phyloP scores from a whole-genome alignment of 805 yeast species.

The Debaryomyces castellii region DNA sequence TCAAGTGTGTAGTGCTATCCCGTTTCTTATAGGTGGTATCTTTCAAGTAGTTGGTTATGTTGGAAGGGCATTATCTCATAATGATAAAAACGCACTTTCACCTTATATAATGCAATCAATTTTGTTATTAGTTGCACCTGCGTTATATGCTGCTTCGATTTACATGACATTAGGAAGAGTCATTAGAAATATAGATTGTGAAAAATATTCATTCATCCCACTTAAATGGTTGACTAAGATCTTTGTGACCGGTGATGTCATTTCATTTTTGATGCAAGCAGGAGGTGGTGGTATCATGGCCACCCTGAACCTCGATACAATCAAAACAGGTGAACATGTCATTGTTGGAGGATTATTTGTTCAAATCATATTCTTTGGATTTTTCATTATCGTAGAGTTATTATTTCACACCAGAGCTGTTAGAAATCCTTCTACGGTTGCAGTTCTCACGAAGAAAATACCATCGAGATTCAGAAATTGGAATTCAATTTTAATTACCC shows the following conservation, averaged over 20 bases:
- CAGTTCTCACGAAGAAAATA: background rate
- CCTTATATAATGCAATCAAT: constrained; percentile 24
- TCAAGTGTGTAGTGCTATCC: constrained; percentile 6
- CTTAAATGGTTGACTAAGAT: constrained; percentile 19
- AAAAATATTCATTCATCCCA: constrained; percentile 15
- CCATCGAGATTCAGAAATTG: constrained; percentile 8
- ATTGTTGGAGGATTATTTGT: constrained; percentile 27
- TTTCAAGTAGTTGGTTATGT: constrained; percentile 24
- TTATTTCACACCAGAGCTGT: constrained; percentile 9
- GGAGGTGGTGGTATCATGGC: constrained; percentile 33
- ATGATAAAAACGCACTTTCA: constrained; percentile 5
- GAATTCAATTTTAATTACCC: constrained; percentile 5
- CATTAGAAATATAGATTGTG: constrained; percentile 14
- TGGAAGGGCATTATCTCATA: constrained; percentile 16
- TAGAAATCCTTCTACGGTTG: background rate
- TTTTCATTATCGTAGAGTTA: constrained; percentile 19
- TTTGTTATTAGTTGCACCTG: constrained; percentile 27
- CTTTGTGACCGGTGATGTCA: constrained; percentile 30
- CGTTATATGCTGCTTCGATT: constrained; percentile 28
- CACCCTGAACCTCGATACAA: background rate
- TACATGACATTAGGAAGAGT: constrained; percentile 30
- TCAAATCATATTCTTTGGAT: constrained; percentile 26
- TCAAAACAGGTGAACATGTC: constrained; percentile 16
- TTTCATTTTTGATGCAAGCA: constrained; percentile 26
- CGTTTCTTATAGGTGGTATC: constrained; percentile 21